Evolutionary conservation across 108 stramenopile species (phyloP), one percentile per base, ranked within the genome.

Genomic region (Cylindrotheca closterium): DNA sequence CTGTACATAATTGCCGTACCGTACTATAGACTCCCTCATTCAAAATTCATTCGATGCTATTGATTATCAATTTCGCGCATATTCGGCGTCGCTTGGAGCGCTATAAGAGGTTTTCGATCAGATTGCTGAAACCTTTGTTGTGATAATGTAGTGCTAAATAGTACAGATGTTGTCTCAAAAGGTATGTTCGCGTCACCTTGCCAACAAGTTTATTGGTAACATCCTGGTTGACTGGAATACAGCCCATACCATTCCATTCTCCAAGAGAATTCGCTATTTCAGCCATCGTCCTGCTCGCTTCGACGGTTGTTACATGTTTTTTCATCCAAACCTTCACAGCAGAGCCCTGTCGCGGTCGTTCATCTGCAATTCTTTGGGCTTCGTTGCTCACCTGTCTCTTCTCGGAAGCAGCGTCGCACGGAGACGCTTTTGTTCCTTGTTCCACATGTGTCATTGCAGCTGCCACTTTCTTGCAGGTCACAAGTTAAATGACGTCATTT

Each of bases 291-390:
- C 55, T 58, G 64, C 78, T 78, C 0, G 80, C 84, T 45, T 85
- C 85, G 7, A 86, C 87, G n/a, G 75, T 70, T 58, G 77, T 71
- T 50, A 94, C 86, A 63, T 94, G 88, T 58, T 94, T 88, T 32
- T 86, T 84, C 93, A 94, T 94, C 93, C 93, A 94, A 19, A 81
- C 93, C 70, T 94, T 94, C 22, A 94, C 71, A 29, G 92, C 80
- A 53, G 86, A 82, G 24, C 85, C 86, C 23, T 63, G 54, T 34
- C 68, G 72, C 18, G 82, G 70, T 19, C 59, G 59, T 42, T 87
- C 81, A 47, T 82, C 73, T 1, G 75, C 54, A 52, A 70, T 49
- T 65, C 67, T 72, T 2, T 54, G 50, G 37, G 59, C 71, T 17
- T 73, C 79, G 10, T 74, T 76, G 24, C 55, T 77, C 52, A 48